Percentiles rank a stretch among this genome's conserved stretches.
phyloP scores from a whole-genome alignment of 2,329 filamentous ascomycete genomes.

The Raffaelea arxii region DNA sequence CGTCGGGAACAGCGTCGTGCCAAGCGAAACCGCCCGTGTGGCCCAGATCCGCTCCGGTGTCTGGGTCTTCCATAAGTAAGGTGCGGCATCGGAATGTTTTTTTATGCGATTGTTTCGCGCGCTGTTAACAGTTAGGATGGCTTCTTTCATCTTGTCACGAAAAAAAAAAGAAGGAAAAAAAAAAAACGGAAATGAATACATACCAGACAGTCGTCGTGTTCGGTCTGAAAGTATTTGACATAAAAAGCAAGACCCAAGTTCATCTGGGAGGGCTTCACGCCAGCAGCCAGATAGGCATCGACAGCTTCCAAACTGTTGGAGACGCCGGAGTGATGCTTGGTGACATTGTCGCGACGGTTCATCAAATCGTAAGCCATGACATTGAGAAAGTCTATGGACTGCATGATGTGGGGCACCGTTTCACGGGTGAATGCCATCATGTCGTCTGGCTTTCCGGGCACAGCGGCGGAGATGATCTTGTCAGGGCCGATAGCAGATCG shows the following conservation, averaged over 20 bases:
- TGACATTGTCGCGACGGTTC: constrained; percentile 59
- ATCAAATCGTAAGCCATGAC: constrained; percentile 66
- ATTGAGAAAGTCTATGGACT: constrained; percentile 56
- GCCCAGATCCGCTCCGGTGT: constrained; percentile 49
- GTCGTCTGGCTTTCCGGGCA: constrained; percentile 51
- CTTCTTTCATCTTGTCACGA: background rate
- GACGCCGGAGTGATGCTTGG: constrained; percentile 55
- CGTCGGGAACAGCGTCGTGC: constrained; percentile 42
- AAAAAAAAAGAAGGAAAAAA: background rate
- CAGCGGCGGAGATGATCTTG: constrained; percentile 57
- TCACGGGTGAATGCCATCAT: constrained; percentile 57
- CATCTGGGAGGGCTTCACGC: constrained; percentile 43
- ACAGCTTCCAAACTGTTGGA: constrained; percentile 42
- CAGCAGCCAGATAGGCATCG: constrained; percentile 48
- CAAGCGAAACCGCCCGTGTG: constrained; percentile 46
- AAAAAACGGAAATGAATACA: background rate
- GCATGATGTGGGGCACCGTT: constrained; percentile 48
- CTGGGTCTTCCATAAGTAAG: constrained; percentile 46
- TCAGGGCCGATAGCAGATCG: constrained; percentile 45
- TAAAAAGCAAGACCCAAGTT: constrained; percentile 63
- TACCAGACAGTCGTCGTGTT: constrained; percentile 27
- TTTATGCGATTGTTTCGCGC: too few relatives aligned
- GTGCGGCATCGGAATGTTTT: constrained; percentile 52
- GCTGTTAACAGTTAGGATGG: background rate
- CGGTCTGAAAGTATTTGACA: constrained; percentile 55